A percentile compares a stretch with the other conserved stretches of the same genome.
Evolutionary conservation across 352 stramenopile species (phyloP).

Genomic region (Phytophthora aleatoria): DNA sequence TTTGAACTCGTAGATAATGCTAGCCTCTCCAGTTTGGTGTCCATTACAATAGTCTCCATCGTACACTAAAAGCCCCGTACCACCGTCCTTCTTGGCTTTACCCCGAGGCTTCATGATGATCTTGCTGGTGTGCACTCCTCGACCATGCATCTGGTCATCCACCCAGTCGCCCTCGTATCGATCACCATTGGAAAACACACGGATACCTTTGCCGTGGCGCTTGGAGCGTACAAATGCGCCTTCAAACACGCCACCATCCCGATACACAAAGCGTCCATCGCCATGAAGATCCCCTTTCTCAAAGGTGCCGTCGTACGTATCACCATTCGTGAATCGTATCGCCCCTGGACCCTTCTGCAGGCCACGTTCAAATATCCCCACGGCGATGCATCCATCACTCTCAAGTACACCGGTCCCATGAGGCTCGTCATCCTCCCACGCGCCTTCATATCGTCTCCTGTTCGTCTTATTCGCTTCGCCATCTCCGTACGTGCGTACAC

Average conservation of each 20-base stretch:
- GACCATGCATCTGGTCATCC: constrained; percentile 63
- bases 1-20: constrained; percentile 48
- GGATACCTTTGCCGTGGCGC: constrained; percentile 52
- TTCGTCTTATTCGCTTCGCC: constrained; percentile 25
- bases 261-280: constrained; percentile 47
- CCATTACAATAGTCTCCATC: constrained; percentile 53
- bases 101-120: constrained; percentile 9
- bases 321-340: constrained; percentile 63
- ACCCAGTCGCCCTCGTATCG: constrained; percentile 63
- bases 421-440: constrained; percentile 65
- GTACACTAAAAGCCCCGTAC: constrained; percentile 39
- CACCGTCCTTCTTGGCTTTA: constrained; percentile 13
- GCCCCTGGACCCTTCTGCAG: constrained; percentile 59
- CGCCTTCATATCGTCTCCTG: constrained; percentile 62
- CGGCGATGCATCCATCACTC: constrained; percentile 53
- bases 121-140: constrained; percentile 41
- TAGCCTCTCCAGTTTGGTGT: constrained; percentile 47
- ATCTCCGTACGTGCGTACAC: constrained; percentile 58
- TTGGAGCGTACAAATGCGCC: constrained; percentile 53
- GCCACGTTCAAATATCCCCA: constrained; percentile 60
- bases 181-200: constrained; percentile 59
- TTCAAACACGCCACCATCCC: constrained; percentile 62
- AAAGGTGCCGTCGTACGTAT: constrained; percentile 76
- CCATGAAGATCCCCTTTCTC: constrained; percentile 49
- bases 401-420: constrained; percentile 64